phyloP scores from a whole-genome alignment of 2,329 filamentous ascomycete species.

The Colletotrichum noveboracense region DNA sequence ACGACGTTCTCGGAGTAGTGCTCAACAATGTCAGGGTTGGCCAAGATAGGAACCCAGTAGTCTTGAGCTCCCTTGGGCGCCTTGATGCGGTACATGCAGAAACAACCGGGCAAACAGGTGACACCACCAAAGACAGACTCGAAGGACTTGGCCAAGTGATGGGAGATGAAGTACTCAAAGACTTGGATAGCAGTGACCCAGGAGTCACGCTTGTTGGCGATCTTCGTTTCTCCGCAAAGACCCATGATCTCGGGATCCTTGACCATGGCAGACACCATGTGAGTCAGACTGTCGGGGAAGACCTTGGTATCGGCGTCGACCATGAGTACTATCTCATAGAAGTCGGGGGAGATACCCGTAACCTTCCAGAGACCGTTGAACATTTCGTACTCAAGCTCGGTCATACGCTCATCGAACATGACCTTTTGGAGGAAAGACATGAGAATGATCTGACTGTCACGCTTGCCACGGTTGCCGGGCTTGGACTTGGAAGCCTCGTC shows the following conservation, averaged over 20 bases:
- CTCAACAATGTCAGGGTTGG: conserved; percentile 97
- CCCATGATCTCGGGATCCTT: conserved; percentile 99
- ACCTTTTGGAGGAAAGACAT: conserved; percentile 99
- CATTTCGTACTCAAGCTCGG: conserved; percentile 98
- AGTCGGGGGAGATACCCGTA: conserved; percentile 96
- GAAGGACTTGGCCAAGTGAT: conserved; percentile 96
- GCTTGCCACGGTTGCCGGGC: conserved; percentile 96
- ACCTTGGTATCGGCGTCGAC: conserved; percentile 99
- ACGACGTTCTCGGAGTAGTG: conserved; percentile 99
- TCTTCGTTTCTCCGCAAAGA: conserved; percentile 98
- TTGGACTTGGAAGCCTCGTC: conserved; percentile 83
- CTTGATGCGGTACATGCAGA: conserved; percentile 99
- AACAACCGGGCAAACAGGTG: conserved; percentile 96
- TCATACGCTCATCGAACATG: conserved; percentile 99
- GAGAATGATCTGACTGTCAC: conserved; percentile 97
- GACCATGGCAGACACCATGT: conserved; percentile 99
- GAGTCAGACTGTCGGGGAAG: conserved; percentile 96
- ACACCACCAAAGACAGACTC: conserved; percentile 99
- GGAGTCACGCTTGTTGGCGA: conserved; percentile 93
- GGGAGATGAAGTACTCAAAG: conserved; percentile 99
- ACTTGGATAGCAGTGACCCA: conserved; percentile 99
- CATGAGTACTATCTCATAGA: conserved; percentile 98
- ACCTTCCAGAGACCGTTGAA: conserved; percentile 99
- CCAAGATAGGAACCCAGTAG: conserved; percentile 98
- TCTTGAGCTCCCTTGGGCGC: conserved; percentile 97